Percentiles rank a stretch among this genome's conserved stretches.
These are phyloP conservation scores for Exophiala viscosa DNA, from an alignment of 2,329 filamentous ascomycete genomes.

Conservation along the genomic window DNA sequence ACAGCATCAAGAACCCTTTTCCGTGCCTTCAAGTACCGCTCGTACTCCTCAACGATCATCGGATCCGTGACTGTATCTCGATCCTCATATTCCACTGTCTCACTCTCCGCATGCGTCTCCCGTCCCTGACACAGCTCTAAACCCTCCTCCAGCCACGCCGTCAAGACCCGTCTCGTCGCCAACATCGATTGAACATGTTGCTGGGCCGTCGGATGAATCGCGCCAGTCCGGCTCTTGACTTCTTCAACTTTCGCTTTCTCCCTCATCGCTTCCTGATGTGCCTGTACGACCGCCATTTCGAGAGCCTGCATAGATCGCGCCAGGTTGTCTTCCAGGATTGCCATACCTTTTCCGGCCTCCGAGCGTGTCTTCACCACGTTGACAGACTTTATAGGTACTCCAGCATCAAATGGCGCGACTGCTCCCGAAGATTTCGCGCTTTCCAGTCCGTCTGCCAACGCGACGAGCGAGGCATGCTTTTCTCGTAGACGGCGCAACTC, in stretches of 20 bases:
- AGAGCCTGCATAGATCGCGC: conserved; percentile 12
- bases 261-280: conserved; percentile 15
- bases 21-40: conserved; percentile 21
- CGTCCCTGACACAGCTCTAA: conserved; percentile 18
- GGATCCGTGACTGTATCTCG: neutral
- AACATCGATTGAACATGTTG: conserved; percentile 11
- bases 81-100: neutral
- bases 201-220: neutral
- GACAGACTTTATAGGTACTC: neutral
- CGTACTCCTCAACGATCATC: conserved; percentile 18
- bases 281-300: conserved; percentile 23
- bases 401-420: neutral
- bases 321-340: neutral
- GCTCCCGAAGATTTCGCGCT: neutral
- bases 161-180: conserved; percentile 16
- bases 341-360: neutral
- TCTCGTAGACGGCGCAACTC: conserved; percentile 13
- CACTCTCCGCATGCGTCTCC: neutral
- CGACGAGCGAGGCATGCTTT: conserved; percentile 6
- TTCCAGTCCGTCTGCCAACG: conserved; percentile 13
- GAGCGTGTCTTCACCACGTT: neutral
- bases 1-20: conserved; percentile 10
- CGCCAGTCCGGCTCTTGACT: neutral
- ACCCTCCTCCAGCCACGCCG: conserved; percentile 23
- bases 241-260: conserved; percentile 9